These are phyloP conservation scores for Leccinum obscurum DNA, from an alignment of 768 basidiomycete genomes.

Conservation along the genomic window DNA sequence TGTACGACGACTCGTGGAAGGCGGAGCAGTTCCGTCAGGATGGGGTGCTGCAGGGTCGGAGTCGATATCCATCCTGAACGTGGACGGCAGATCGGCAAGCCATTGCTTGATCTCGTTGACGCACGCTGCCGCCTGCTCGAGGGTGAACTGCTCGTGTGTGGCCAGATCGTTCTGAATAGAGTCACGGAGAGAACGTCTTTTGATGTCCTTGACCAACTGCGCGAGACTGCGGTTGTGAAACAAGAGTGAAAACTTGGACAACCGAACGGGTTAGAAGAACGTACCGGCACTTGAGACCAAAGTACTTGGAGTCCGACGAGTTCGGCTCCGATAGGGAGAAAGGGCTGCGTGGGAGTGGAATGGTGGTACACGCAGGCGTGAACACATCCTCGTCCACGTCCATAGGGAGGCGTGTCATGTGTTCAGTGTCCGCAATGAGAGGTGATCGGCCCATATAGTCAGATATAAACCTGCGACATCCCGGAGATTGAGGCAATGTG, in stretches of 20 bases:
- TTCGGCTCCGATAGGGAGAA: conserved; percentile 28
- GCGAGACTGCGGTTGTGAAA: conserved; percentile 46
- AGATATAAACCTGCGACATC: conserved; percentile 57
- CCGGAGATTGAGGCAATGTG: conserved; percentile 13
- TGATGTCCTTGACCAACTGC: conserved; percentile 61
- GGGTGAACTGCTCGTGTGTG: conserved; percentile 40
- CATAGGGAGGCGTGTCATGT: conserved; percentile 54
- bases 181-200: conserved; percentile 49
- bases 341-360: conserved; percentile 40
- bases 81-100: conserved; percentile 50
- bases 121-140: conserved; percentile 61
- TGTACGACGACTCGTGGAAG: conserved; percentile 11
- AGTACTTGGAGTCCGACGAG: conserved; percentile 44
- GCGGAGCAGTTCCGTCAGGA: conserved; percentile 6
- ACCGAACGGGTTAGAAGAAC: conserved; percentile 11
- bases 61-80: conserved; percentile 46
- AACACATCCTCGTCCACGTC: conserved; percentile 59
- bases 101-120: conserved; percentile 59
- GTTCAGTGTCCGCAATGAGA: conserved; percentile 54
- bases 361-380: conserved; percentile 42
- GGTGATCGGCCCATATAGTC: conserved; percentile 67
- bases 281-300: conserved; percentile 62
- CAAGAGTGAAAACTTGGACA: not conserved
- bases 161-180: conserved; percentile 31
- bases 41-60: conserved; percentile 25